Conservation (phyloP, 1,139 yeast species). For the Sugiyamaella pinicola region DNA sequence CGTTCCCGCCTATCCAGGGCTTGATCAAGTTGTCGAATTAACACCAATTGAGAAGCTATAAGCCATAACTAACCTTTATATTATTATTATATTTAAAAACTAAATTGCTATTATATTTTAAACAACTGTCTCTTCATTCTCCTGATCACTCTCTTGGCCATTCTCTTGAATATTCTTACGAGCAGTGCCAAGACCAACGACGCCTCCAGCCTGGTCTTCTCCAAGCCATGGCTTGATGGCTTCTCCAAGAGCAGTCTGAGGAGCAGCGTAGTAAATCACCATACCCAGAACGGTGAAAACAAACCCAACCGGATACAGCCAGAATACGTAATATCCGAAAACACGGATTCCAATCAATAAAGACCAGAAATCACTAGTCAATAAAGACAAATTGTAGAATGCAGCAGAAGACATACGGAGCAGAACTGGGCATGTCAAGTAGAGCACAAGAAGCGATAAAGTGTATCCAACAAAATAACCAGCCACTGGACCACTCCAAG, state of each 20-base stretch:
- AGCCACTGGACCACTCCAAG: conserved; percentile 46
- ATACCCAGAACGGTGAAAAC: conserved; percentile 48
- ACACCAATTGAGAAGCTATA: conserved; percentile 3
- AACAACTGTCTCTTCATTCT: conserved; percentile 14
- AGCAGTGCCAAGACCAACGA: conserved; percentile 49
- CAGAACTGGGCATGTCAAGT: conserved; percentile 47
- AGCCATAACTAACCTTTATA: not conserved
- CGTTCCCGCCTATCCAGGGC: conserved; percentile 55
- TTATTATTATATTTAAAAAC: not conserved
- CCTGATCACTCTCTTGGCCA: too few species aligned
- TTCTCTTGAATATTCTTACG: conserved; percentile 26
- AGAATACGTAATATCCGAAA: conserved; percentile 48
- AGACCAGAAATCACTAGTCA: conserved; percentile 51
- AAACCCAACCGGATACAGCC: conserved; percentile 52
- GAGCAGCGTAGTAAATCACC: conserved; percentile 45
- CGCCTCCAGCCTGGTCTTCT: conserved; percentile 44
- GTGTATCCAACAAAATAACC: conserved; percentile 50
- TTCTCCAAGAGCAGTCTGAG: conserved; percentile 44
- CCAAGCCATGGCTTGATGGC: conserved; percentile 52
- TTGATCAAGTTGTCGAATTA: conserved; percentile 51
- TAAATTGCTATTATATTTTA: not conserved
- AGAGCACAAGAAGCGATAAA: conserved; percentile 44
- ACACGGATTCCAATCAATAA: conserved; percentile 47
- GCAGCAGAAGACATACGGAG: conserved; percentile 52
- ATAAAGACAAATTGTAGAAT: conserved; percentile 47